A percentile compares a stretch with the other conserved stretches of the same genome.
Conservation (phyloP, 2,329 filamentous ascomycete genomes). For the Pseudonectria foliicola region DNA sequence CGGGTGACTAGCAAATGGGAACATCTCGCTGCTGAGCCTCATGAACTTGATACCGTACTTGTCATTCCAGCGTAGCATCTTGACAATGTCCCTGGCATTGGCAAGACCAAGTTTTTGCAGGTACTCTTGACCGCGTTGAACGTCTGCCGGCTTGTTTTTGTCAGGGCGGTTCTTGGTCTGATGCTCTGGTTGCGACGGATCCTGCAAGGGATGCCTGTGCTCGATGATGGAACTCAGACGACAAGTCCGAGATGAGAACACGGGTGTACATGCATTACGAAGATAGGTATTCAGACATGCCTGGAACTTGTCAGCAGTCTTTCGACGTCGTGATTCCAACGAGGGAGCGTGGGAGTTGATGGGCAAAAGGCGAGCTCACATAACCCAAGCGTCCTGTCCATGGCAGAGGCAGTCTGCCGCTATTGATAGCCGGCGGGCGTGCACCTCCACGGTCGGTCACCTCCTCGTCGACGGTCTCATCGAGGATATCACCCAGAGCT, state of each 20-base stretch:
- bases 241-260: slow-evolving; percentile 88
- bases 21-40: slow-evolving; percentile 91
- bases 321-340: background rate
- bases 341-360: slow-evolving; percentile 5
- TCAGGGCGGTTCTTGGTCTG: slow-evolving; percentile 81
- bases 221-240: slow-evolving; percentile 86
- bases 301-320: slow-evolving; percentile 28
- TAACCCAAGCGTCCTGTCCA: slow-evolving; percentile 89
- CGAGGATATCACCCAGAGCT: slow-evolving; percentile 14
- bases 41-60: slow-evolving; percentile 88
- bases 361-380: slow-evolving; percentile 42
- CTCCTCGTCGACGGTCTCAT: slow-evolving; percentile 15
- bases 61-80: slow-evolving; percentile 89
- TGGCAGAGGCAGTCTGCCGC: slow-evolving; percentile 73
- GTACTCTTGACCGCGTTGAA: slow-evolving; percentile 61
- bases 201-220: slow-evolving; percentile 71
- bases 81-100: slow-evolving; percentile 75
- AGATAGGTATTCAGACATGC: slow-evolving; percentile 92
- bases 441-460: slow-evolving; percentile 30
- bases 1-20: slow-evolving; percentile 85
- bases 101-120: slow-evolving; percentile 71
- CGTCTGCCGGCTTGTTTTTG: slow-evolving; percentile 58
- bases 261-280: slow-evolving; percentile 68
- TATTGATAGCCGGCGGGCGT: slow-evolving; percentile 73
- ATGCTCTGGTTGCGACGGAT: slow-evolving; percentile 71